Base-by-base conservation (phyloP, 352 stramenopile species). In the Phytophthora capsici region DNA sequence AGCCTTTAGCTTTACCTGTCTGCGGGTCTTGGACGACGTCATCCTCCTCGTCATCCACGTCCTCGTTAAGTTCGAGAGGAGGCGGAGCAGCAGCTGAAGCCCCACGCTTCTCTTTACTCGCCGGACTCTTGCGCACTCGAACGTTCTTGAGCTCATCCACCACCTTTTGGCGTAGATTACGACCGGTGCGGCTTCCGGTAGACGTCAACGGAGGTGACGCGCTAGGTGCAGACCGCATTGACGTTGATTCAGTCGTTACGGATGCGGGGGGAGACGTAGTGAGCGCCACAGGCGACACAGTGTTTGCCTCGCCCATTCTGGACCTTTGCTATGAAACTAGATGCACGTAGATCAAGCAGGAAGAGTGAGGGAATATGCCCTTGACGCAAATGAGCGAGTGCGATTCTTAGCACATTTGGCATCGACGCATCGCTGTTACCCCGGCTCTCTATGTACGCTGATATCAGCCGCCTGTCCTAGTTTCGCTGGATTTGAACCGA, bases 141-240 rank as follows among this genome's bases (percentile, higher is more conserved):
- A 86, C 80, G 70, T 79, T 82, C 72, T 88, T 88, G 57, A 91
- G 63, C 63, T 91, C 83, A 46, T 91, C 79, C 22, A 90, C 72
- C 40, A 91, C 63, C 43, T 89, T 89, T 13, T 78, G 73, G 6
- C 78, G 75, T 28, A 91, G 44, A 7, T 82, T 72, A 10, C 76
- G 73, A 20, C 69, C 71, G 14, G 69, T 72, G 19, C 61, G 66
- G 40, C 52, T 48, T 0, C 38, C 25, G 14, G 19, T 64, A 16
- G 38, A 41, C 46, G 64, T 30, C 17, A 37, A 46, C 13, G 57
- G 23, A 25, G 63, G 44, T 7, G 57, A 62, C 16, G 46, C n/a
- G 36, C 12, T 38, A 12, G 48, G 20, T 2, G 25, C 17, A 16
- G 23, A 17, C 7, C 41, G 23, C 37, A 49, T 48, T 12, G 23